Base-by-base conservation (phyloP, 1,284 basidiomycete genomes). In the Cutaneotrichosporon daszewskae region DNA sequence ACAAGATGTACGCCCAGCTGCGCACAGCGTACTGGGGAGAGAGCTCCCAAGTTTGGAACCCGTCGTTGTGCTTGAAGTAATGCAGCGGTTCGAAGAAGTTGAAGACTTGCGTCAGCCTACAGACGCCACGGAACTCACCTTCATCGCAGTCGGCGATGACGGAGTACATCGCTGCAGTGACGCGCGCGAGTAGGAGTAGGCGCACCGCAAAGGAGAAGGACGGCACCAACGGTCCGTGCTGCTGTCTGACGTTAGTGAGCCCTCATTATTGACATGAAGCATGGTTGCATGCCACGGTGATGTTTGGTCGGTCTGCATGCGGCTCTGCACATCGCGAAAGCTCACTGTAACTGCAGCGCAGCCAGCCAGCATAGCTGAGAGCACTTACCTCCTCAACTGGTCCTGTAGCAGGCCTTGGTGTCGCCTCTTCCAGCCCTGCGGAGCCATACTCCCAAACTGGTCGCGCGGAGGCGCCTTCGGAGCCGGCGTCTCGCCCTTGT, bases 21-120 rank as follows among this genome's bases (percentile, higher is more conserved):
- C 95, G 77, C 53, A 99, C 84, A 6, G 90, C 83, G 64, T 85
- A 96, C 45, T 80, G 72, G 6, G 95, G 91, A 10, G 91, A 87
- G 7, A 88, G 83, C 66, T 98, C 95, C 95, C 95, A 98, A 1
- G 95, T 97, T 72, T 98, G 91, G 69, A 98, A 97, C 7, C 87
- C 89, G 56, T 82, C 75, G 23, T 87, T 87, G 53, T 82, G 75
- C 53, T 82, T 79, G 41, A 92, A 75, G 70, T 91, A 90, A 70
- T 97, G 94, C 25, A 98, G 73, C 18, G 95, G 94, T 64, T 98
- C 95, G 88, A 88, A 98, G 71, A 96, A 98, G 71, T 98, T 98
- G 77, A 84, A 98, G 11, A 94, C 91, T 95, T 54, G n/a, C n/a
- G n/a, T 31, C 19, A 28, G 24, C 11, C n/a, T n/a, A n/a, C n/a